Conservation (phyloP, 352 stramenopile species). For the Blastocystis sp. region DNA sequence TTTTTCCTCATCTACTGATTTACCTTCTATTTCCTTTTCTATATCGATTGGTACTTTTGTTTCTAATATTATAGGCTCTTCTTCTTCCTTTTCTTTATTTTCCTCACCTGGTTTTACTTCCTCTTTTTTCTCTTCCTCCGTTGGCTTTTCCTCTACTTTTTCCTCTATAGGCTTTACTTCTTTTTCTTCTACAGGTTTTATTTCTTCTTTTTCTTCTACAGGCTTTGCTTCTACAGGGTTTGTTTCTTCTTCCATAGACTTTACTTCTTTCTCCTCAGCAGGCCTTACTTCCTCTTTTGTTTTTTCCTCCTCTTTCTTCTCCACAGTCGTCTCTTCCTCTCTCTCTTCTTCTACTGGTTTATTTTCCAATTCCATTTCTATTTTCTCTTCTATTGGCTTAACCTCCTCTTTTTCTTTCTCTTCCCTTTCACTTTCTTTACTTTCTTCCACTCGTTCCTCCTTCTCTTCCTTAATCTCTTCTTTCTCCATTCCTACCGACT, state of each 20-base stretch:
- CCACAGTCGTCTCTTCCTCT: not conserved
- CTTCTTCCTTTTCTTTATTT: not conserved
- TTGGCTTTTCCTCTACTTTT: not conserved
- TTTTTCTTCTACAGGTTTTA: not conserved
- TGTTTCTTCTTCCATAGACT: not conserved
- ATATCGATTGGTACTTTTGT: not conserved
- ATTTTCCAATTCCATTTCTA: not conserved
- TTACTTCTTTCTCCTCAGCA: not conserved
- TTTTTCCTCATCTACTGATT: no score
- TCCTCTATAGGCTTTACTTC: not conserved
- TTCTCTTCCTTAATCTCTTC: not conserved
- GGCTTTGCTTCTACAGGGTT: not conserved
- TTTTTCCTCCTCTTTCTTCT: not conserved
- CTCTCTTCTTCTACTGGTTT: not conserved
- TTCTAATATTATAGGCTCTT: not conserved
- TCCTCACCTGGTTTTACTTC: not conserved
- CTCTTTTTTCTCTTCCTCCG: not conserved
- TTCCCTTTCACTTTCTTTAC: not conserved
- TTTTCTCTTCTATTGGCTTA: not conserved
- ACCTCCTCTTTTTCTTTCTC: not conserved
- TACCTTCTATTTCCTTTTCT: not conserved
- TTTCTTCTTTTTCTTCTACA: not conserved
- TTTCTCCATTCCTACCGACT: not conserved
- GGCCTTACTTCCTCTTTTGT: not conserved
- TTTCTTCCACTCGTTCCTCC: not conserved